Percentiles rank a stretch among this genome's conserved stretches.
Conservation (phyloP, 2,329 filamentous ascomycete genomes). For the Colletotrichum godetiae region DNA sequence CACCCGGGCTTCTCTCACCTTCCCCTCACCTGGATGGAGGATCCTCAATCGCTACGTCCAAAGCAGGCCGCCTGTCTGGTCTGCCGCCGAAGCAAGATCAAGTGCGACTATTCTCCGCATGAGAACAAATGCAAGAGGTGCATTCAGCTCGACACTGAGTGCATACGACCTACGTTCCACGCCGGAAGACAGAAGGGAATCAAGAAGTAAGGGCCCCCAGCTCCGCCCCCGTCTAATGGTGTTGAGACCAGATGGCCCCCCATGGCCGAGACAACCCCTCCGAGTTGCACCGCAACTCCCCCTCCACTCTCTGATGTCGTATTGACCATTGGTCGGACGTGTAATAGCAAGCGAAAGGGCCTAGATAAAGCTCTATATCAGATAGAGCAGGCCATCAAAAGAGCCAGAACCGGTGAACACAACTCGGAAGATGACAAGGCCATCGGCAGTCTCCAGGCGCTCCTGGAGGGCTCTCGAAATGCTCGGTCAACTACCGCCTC, state of each 20-base stretch:
- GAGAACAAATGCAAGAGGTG: conserved; percentile 71
- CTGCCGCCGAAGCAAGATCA: conserved; percentile 76
- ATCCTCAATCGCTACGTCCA: conserved; percentile 36
- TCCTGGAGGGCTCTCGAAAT: conserved; percentile 47
- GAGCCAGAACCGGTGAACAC: conserved; percentile 60
- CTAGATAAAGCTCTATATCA: conserved; percentile 80
- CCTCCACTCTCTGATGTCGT: not conserved
- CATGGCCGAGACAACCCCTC: not conserved
- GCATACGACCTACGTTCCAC: conserved; percentile 78
- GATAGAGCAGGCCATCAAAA: conserved; percentile 75
- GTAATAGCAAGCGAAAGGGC: conserved; percentile 76
- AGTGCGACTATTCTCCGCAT: conserved; percentile 68
- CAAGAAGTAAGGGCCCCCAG: conserved; percentile 70
- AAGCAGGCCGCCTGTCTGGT: conserved; percentile 68
- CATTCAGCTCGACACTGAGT: conserved; percentile 67
- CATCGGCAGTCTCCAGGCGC: conserved; percentile 54
- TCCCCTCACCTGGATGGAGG: conserved; percentile 36
- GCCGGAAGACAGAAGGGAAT: conserved; percentile 80
- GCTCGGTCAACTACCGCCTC: conserved; percentile 35
- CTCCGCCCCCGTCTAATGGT: not conserved
- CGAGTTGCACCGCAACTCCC: not conserved
- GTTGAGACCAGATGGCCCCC: not conserved
- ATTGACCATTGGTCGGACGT: not conserved
- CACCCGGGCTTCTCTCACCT: conserved; percentile 32
- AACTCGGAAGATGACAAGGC: conserved; percentile 58